Evolutionary conservation across 2,329 filamentous ascomycete genomes (phyloP).

Genomic region (Fusarium poae): DNA sequence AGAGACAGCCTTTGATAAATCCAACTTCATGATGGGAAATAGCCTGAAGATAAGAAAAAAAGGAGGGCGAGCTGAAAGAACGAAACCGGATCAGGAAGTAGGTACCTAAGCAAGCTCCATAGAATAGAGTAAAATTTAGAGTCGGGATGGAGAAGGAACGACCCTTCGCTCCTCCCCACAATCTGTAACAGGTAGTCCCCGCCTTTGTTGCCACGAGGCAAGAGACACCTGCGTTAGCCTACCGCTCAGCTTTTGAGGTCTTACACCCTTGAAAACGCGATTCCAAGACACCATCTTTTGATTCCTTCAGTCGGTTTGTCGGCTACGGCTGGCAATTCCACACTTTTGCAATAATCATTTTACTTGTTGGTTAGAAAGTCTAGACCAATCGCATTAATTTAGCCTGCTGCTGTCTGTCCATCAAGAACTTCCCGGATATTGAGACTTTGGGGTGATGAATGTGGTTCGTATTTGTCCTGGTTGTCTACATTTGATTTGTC

Average conservation of each 20-base stretch:
- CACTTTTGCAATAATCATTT: background rate
- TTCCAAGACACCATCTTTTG: background rate
- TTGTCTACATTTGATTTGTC: background rate
- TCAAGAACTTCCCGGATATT: slow-evolving; percentile 3
- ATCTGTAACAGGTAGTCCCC: background rate
- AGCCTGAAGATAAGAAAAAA: slow-evolving; percentile 25
- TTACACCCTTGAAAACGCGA: background rate
- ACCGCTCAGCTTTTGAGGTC: background rate
- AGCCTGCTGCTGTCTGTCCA: slow-evolving; percentile 6
- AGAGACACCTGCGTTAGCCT: slow-evolving; percentile 35
- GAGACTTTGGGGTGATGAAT: background rate
- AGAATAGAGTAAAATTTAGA: background rate
- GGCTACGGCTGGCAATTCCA: slow-evolving; percentile 23
- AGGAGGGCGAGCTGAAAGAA: slow-evolving; percentile 16
- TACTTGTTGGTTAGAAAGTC: background rate
- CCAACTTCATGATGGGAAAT: slow-evolving; percentile 1
- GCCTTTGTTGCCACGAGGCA: slow-evolving; percentile 15
- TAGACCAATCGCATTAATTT: slow-evolving; percentile 5
- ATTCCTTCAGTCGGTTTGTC: slow-evolving; percentile 5
- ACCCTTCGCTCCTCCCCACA: background rate
- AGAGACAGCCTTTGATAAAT: background rate
- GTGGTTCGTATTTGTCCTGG: background rate
- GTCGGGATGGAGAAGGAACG: background rate
- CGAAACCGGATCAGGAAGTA: no score
- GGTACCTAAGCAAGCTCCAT: background rate